Evolutionary conservation across 768 basidiomycete species (phyloP), one percentile per base, ranked within the genome.

Genomic region (Dentipellis sp.): DNA sequence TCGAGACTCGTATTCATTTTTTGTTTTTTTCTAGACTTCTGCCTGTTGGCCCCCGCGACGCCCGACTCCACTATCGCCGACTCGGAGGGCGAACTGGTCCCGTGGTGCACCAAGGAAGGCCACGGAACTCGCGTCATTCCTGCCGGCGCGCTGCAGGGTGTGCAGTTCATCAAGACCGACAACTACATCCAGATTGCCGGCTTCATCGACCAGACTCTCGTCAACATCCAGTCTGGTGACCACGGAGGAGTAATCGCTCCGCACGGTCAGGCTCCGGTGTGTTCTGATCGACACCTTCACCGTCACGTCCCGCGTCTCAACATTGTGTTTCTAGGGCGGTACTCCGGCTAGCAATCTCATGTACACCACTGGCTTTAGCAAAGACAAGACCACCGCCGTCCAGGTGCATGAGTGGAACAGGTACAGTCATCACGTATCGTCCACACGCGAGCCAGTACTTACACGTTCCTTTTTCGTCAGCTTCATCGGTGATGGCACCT

Each of bases 201-300:
- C 8, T 81, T 75, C 68, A 72, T 84, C 58, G 72, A 90, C 64
- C 87, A 91, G 69, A 71, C 70, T 2, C 58, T 64, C 47, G 69
- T 92, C 59, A 75, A 86, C 69, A 59, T 91, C 17, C 55, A 66
- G 10, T 10, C 66, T 0, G 67, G 56, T 12, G 91, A 92, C 62
- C 78, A 63, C 36, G 90, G 91, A 60, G 90, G 89, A 56, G 89
- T 91, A 68, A 75, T 89, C 52, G 84, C 89, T 67, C 80, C 85
- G 12, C 83, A 85, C 59, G 87, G 88, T 56, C 85, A 86, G 57
- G 87, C 89, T 66, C 62, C 69, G 54, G 78, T 78, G 51, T 69
- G 14, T 16, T 10, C 36, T 1, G 21, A 17, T 42, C 4, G 40
- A n/a, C 36, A 6, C 2, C 29, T 6, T 29, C 5, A 11, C 29